These are phyloP conservation scores for Nepenthes mirabilis DNA, from an alignment of 148 eudicot genomes.

Conservation along the genomic window DNA sequence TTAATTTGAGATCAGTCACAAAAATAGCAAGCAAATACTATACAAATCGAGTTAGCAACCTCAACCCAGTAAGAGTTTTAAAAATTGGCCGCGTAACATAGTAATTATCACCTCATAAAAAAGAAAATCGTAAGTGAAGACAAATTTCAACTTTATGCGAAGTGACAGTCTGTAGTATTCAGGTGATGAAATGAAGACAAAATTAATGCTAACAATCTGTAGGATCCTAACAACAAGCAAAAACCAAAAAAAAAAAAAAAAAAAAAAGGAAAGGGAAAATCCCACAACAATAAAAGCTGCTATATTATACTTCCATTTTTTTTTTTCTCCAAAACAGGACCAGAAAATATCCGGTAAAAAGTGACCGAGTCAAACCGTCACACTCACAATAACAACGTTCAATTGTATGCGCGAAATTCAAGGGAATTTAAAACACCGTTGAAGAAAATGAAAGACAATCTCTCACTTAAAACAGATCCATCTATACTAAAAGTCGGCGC, in stretches of 20 bases:
- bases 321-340: neutral
- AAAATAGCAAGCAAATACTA: constrained; percentile 7
- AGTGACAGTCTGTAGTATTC: constrained; percentile 18
- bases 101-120: constrained; percentile 8
- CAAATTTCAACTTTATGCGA: constrained; percentile 27
- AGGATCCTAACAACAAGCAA: neutral
- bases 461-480: too few species aligned
- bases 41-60: constrained; percentile 5
- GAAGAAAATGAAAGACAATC: too few species aligned
- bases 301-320: too few species aligned
- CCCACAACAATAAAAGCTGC: neutral
- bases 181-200: constrained; percentile 7
- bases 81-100: neutral
- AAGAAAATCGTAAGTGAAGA: constrained; percentile 13
- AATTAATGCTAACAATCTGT: constrained; percentile 9
- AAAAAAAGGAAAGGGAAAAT: neutral
- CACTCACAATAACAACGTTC: constrained; percentile 11
- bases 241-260: neutral
- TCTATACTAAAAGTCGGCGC: neutral
- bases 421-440: constrained; percentile 2
- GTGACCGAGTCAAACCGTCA: constrained; percentile 27
- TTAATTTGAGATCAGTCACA: constrained; percentile 7
- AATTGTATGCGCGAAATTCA: constrained; percentile 7
- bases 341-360: constrained; percentile 6
- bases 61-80: constrained; percentile 9